Evolutionary conservation across 2,329 filamentous ascomycete genomes (phyloP).

Genomic region (Periconia digitata): DNA sequence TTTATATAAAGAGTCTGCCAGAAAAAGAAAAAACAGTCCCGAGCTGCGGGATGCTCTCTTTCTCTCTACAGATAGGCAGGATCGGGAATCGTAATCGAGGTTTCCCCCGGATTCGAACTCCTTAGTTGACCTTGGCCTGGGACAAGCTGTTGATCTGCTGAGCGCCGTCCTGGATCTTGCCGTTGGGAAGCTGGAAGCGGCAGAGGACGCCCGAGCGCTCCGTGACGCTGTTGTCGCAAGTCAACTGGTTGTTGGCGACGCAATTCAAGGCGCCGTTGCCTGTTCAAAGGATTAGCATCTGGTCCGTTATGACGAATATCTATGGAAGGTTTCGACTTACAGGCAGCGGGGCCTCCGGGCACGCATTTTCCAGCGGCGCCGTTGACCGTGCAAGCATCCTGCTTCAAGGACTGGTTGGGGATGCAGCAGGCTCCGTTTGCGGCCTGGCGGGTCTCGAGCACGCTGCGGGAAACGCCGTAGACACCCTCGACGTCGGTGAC

Average conservation of each 20-base stretch:
- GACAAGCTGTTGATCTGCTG: slow-evolving; percentile 11
- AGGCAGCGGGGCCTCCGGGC: slow-evolving; percentile 16
- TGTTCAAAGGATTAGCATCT: too few species aligned
- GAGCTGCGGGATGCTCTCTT: too few species aligned
- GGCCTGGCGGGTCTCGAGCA: background rate
- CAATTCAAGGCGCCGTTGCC: slow-evolving; percentile 20
- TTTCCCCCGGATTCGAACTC: background rate
- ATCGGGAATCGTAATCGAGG: too few species aligned
- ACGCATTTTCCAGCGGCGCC: slow-evolving; percentile 20
- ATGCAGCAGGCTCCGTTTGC: slow-evolving; percentile 19
- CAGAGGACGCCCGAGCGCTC: slow-evolving; percentile 18
- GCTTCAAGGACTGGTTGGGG: slow-evolving; percentile 14
- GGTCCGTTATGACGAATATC: too few species aligned
- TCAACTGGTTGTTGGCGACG: slow-evolving; percentile 18
- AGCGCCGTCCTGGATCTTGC: slow-evolving; percentile 14
- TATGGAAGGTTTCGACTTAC: slow-evolving; percentile 11
- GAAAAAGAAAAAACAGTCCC: too few species aligned
- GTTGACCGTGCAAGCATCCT: slow-evolving; percentile 19
- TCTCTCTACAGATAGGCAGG: too few species aligned
- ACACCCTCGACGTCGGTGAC: slow-evolving; percentile 18
- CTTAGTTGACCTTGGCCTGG: slow-evolving; percentile 17
- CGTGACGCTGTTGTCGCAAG: slow-evolving; percentile 15
- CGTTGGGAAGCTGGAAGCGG: slow-evolving; percentile 15
- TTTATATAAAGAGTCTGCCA: too few species aligned
- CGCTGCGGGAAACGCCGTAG: slow-evolving; percentile 4